These are phyloP conservation scores for Jacaranda copaia DNA, from an alignment of 257 asterid species.

Conservation along the genomic window DNA sequence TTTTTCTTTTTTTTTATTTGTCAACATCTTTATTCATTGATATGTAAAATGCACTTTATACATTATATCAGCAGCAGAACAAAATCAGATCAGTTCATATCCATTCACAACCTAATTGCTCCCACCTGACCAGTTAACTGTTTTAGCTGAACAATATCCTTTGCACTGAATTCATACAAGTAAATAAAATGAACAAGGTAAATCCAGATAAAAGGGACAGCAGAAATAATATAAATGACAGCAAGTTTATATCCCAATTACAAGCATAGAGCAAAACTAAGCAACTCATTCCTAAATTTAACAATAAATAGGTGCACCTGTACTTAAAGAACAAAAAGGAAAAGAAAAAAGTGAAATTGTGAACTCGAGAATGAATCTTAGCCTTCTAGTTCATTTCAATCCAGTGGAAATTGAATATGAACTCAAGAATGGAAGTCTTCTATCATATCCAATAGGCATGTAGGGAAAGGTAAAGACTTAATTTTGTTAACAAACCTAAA, in stretches of 20 bases:
- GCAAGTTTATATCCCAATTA: neutral
- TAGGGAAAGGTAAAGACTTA: neutral
- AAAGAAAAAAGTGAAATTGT: neutral
- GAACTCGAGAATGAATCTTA: neutral
- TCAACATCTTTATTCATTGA: neutral
- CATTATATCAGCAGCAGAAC: neutral
- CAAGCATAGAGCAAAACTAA: neutral
- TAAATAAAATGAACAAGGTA: conserved; percentile 6
- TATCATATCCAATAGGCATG: neutral
- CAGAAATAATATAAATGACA: neutral
- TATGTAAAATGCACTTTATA: neutral
- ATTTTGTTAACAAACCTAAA: neutral
- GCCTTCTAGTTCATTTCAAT: conserved; percentile 17
- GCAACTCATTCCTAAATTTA: conserved; percentile 11
- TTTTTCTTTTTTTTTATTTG: neutral
- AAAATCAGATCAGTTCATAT: conserved; percentile 5
- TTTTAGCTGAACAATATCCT: conserved; percentile 13
- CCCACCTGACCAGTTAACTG: neutral
- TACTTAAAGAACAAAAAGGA: conserved; percentile 7
- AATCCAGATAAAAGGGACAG: conserved; percentile 3
- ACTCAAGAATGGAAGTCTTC: neutral
- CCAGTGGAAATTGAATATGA: neutral
- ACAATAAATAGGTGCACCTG: neutral
- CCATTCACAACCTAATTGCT: conserved; percentile 8
- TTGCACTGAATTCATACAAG: neutral